Percentiles rank a stretch among this genome's conserved stretches.
phyloP scores from a whole-genome alignment of 2,329 filamentous ascomycete species.

The Nemania diffusa region DNA sequence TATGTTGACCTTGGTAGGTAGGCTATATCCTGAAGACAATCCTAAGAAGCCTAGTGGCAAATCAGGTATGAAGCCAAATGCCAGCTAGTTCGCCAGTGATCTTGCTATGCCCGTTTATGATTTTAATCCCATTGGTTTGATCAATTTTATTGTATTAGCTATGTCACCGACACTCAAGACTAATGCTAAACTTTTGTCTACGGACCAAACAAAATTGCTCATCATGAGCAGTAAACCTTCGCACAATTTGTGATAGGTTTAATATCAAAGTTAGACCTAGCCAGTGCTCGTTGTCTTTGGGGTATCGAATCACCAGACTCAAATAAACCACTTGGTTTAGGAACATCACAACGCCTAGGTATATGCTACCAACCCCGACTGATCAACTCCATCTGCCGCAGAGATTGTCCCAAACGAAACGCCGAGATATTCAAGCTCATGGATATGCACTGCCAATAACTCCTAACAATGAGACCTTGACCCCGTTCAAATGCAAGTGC shows the following conservation, averaged over 20 bases:
- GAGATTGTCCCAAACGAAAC: slow-evolving; percentile 23
- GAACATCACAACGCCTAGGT: slow-evolving; percentile 40
- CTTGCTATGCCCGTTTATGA: background rate
- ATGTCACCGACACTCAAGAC: slow-evolving; percentile 5
- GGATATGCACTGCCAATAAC: slow-evolving; percentile 22
- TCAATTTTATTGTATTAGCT: slow-evolving; percentile 16
- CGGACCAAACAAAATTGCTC: slow-evolving; percentile 6
- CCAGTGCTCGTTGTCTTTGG: slow-evolving; percentile 24
- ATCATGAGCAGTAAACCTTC: slow-evolving; percentile 11
- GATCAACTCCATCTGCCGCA: slow-evolving; percentile 26
- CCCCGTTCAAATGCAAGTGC: slow-evolving; percentile 18
- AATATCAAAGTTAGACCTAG: background rate
- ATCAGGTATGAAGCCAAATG: background rate
- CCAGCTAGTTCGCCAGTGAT: background rate
- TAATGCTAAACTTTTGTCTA: slow-evolving; percentile 24
- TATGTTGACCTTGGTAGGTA: background rate
- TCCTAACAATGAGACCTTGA: slow-evolving; percentile 21
- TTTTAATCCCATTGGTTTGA: background rate
- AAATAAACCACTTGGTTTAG: slow-evolving; percentile 46
- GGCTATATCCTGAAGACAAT: no score
- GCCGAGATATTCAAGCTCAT: slow-evolving; percentile 23
- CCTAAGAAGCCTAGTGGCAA: background rate
- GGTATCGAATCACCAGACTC: slow-evolving; percentile 41
- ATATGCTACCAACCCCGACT: slow-evolving; percentile 22
- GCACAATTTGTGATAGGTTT: background rate